A percentile compares a stretch with the other conserved stretches of the same genome.
Conservation (phyloP, 2,329 filamentous ascomycete genomes). For the Penicillium sclerotiorum region DNA sequence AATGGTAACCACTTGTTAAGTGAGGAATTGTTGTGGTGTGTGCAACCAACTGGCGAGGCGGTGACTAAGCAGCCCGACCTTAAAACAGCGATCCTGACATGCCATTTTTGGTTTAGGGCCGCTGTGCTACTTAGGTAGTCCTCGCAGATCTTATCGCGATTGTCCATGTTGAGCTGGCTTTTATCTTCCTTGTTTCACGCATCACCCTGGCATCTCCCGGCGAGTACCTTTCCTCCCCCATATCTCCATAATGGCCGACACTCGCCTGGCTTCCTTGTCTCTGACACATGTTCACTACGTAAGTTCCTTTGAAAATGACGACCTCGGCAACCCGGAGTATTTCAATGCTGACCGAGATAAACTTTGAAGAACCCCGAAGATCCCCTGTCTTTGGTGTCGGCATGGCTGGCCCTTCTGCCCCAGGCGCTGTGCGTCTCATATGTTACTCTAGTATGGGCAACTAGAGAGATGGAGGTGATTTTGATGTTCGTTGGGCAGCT, state of each 20-base stretch:
- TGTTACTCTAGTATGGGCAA: slow-evolving; percentile 84
- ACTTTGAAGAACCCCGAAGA: slow-evolving; percentile 75
- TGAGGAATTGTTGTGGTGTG: no score
- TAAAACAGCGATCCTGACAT: not conserved
- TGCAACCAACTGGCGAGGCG: no score
- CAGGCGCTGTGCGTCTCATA: slow-evolving; percentile 91
- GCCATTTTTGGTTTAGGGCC: not conserved
- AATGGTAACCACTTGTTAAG: no score
- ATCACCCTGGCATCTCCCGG: not conserved
- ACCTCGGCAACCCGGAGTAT: no score
- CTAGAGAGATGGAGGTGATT: slow-evolving; percentile 83
- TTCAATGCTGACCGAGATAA: not conserved
- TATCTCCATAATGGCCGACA: slow-evolving; percentile 32
- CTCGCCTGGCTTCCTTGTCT: slow-evolving; percentile 81
- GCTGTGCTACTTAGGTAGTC: not conserved
- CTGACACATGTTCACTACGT: slow-evolving; percentile 97
- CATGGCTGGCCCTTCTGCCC: slow-evolving; percentile 90
- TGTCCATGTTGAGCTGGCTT: slow-evolving; percentile 2
- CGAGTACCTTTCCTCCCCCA: not conserved
- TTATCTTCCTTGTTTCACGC: slow-evolving; percentile 1
- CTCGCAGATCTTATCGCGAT: slow-evolving; percentile 9
- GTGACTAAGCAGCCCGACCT: not conserved
- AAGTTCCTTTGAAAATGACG: slow-evolving; percentile 46
- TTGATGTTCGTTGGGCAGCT: slow-evolving; percentile 93
- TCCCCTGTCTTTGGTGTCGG: slow-evolving; percentile 80